A percentile compares a stretch with the other conserved stretches of the same genome.
These are phyloP conservation scores for Ganoderma lingzhi DNA, from an alignment of 1,284 basidiomycete species.

Conservation along the genomic window DNA sequence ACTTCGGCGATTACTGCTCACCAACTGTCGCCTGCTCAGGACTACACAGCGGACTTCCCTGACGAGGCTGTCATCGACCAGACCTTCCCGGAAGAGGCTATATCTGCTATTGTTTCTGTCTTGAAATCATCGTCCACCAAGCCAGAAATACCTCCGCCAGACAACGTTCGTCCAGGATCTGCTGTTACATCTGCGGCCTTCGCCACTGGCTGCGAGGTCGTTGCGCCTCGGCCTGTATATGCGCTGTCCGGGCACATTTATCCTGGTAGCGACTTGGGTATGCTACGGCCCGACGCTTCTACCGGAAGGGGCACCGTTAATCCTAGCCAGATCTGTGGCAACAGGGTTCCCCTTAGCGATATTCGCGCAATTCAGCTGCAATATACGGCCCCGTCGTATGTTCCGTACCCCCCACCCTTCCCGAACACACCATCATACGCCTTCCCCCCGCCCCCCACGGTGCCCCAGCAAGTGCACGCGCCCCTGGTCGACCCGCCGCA, in stretches of 20 bases:
- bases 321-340: background rate
- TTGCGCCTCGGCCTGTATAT: slow-evolving; percentile 26
- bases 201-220: slow-evolving; percentile 13
- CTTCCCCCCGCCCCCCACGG: background rate
- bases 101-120: slow-evolving; percentile 39
- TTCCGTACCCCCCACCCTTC: background rate
- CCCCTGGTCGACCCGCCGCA: slow-evolving; percentile 2
- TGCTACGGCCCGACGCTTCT: slow-evolving; percentile 11
- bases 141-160: background rate
- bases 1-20: background rate
- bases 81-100: slow-evolving; percentile 37
- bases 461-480: background rate
- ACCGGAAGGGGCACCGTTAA: background rate
- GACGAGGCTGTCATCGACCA: slow-evolving; percentile 25
- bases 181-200: background rate
- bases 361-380: slow-evolving; percentile 16
- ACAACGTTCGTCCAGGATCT: background rate
- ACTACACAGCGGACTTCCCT: slow-evolving; percentile 27
- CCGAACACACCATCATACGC: slow-evolving; percentile 2
- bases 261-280: slow-evolving; percentile 14
- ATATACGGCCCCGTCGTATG: slow-evolving; percentile 12
- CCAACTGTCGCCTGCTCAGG: slow-evolving; percentile 13
- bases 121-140: slow-evolving; percentile 29
- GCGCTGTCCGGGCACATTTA: slow-evolving; percentile 6
- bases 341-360: slow-evolving; percentile 23